Conservation (phyloP, 2,329 filamentous ascomycete species). For the Arthrobotrys megalospora region DNA sequence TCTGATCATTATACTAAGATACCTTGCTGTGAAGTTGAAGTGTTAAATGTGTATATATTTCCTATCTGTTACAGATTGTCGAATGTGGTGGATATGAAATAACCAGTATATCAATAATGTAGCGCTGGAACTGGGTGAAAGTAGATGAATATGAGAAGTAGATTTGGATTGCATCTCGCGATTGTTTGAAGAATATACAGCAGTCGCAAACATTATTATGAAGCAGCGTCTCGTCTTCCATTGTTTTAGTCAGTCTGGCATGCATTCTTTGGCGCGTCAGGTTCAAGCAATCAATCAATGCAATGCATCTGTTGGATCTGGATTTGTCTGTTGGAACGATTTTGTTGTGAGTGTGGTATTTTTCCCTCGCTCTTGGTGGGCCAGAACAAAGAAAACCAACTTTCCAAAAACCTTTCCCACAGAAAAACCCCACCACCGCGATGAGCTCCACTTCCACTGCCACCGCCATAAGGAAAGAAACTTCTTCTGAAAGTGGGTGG, state of each 20-base stretch:
- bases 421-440: neutral
- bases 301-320: neutral
- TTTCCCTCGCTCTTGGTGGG: neutral
- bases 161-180: too few relatives aligned
- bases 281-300: neutral
- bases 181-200: neutral
- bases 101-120: too few relatives aligned
- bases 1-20: neutral
- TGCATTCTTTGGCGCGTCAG: neutral
- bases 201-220: neutral
- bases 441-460: conserved; percentile 6
- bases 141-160: too few relatives aligned
- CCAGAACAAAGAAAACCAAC: conserved; percentile 28
- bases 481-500: neutral
- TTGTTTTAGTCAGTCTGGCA: neutral
- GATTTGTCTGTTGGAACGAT: neutral
- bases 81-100: too few relatives aligned
- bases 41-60: too few relatives aligned
- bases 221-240: neutral
- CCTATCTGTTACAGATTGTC: too few relatives aligned
- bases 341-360: conserved; percentile 40
- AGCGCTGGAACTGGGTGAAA: too few relatives aligned
- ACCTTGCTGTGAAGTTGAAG: too few relatives aligned
- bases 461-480: conserved; percentile 14
- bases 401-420: neutral